Conservation (phyloP, 208 protist species). For the Herpetomonas samuelpessoai region DNA sequence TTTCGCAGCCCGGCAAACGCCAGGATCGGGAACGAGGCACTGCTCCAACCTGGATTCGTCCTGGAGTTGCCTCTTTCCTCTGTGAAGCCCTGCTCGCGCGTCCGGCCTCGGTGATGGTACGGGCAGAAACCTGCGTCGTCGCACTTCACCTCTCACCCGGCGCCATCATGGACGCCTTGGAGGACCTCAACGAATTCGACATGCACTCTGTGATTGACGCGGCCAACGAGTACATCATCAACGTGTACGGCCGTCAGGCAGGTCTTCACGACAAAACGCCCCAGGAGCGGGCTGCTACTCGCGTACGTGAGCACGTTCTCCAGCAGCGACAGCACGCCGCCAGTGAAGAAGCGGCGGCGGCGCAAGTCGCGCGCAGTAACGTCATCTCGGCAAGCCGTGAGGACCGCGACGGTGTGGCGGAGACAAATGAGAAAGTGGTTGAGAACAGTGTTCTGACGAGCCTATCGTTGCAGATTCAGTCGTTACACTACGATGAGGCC, state of each 20-base stretch:
- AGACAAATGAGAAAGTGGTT: constrained; percentile 6
- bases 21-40: not conserved
- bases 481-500: constrained; percentile 26
- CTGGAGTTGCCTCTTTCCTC: constrained; percentile 24
- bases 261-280: constrained; percentile 10
- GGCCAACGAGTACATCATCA: constrained; percentile 29
- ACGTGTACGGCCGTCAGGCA: constrained; percentile 16
- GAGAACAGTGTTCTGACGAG: constrained; percentile 60
- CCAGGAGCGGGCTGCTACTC: constrained; percentile 32
- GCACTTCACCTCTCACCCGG: constrained; percentile 14
- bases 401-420: not conserved
- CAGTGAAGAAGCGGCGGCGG: not conserved
- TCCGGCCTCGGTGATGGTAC: constrained; percentile 10
- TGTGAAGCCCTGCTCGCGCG: constrained; percentile 25
- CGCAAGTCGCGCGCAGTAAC: too few relatives aligned
- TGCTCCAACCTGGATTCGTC: too few relatives aligned
- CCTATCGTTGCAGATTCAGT: constrained; percentile 45
- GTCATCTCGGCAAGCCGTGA: too few relatives aligned
- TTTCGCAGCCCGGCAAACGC: not conserved
- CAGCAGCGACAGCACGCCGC: constrained; percentile 3
- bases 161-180: constrained; percentile 15
- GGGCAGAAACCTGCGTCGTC: constrained; percentile 23
- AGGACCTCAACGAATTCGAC: constrained; percentile 12
- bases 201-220: constrained; percentile 21
- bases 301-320: constrained; percentile 19